Evolutionary conservation across 257 asterid genomes (phyloP).

Genomic region (Jacaranda mimosifolia): DNA sequence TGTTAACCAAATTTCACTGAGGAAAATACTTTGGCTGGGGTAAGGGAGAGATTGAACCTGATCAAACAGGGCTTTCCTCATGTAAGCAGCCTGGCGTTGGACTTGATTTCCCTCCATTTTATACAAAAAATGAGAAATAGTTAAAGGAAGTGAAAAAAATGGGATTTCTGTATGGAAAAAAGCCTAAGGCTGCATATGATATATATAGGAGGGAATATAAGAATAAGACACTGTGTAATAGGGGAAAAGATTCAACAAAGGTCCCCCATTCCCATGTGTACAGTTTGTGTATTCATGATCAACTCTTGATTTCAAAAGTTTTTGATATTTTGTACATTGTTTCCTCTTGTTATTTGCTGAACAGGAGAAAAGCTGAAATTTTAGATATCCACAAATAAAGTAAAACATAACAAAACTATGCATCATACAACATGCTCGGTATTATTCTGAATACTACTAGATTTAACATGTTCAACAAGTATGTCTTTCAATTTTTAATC

Average conservation of each 20-base stretch:
- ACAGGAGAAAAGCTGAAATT: neutral
- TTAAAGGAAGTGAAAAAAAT: conserved; percentile 5
- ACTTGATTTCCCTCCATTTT: conserved; percentile 51
- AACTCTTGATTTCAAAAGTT: conserved; percentile 6
- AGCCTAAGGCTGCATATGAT: conserved; percentile 26
- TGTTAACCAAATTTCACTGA: neutral
- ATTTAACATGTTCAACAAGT: neutral
- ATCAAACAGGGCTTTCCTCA: conserved; percentile 62
- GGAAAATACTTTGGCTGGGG: neutral
- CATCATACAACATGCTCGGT: neutral
- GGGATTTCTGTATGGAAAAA: conserved; percentile 12
- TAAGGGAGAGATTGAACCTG: conserved; percentile 52
- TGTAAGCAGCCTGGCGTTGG: conserved; percentile 60
- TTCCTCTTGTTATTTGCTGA: neutral
- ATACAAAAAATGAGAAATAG: conserved; percentile 18
- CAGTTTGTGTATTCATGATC: neutral
- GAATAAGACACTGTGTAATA: conserved; percentile 22
- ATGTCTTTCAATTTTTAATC: neutral
- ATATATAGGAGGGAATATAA: conserved; percentile 40
- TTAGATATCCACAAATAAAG: neutral
- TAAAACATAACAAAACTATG: neutral
- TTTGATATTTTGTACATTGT: neutral
- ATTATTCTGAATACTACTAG: too few species aligned
- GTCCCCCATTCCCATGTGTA: conserved; percentile 31
- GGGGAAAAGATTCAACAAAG: conserved; percentile 32